Conservation (phyloP, 164 flowering plant genomes). For the Cinnamomum micranthum region DNA sequence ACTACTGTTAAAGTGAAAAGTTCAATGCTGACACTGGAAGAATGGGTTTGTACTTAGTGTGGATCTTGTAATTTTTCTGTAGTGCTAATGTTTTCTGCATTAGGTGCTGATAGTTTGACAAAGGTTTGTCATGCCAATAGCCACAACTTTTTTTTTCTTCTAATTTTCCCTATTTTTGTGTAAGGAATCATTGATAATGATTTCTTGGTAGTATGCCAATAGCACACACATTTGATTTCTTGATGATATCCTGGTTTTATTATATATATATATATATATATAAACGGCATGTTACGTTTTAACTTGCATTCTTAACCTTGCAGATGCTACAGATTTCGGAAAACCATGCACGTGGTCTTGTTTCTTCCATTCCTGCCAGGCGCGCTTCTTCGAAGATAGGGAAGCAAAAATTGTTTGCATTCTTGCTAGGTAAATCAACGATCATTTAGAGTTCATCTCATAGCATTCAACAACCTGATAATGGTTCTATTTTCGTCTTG, state of each 20-base stretch:
- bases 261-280: no score
- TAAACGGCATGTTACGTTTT: background rate
- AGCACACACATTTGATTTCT: no score
- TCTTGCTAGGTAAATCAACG: slow-evolving; percentile 57
- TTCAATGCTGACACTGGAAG: slow-evolving; percentile 72
- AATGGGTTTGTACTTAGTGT: slow-evolving; percentile 72
- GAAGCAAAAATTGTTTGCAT: slow-evolving; percentile 69
- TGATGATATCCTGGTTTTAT: no score
- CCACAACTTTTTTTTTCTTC: no score
- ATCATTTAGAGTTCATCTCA: background rate
- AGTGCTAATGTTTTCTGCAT: background rate
- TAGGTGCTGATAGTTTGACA: no score
- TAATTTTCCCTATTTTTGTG: no score
- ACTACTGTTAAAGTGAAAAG: slow-evolving; percentile 78
- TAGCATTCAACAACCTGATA: background rate
- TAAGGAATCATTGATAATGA: no score
- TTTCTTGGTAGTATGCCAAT: no score
- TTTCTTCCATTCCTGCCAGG: slow-evolving; percentile 47
- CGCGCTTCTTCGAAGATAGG: slow-evolving; percentile 62
- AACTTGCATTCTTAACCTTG: slow-evolving; percentile 4
- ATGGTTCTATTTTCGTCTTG: slow-evolving; percentile 11
- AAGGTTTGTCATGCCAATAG: no score
- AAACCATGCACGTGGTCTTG: slow-evolving; percentile 46
- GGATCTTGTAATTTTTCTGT: slow-evolving; percentile 10
- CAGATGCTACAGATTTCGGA: slow-evolving; percentile 88